Percentiles rank a stretch among this genome's conserved stretches.
Conservation (phyloP, 176 grass and related monocot species). For the Triticum monococcum region DNA sequence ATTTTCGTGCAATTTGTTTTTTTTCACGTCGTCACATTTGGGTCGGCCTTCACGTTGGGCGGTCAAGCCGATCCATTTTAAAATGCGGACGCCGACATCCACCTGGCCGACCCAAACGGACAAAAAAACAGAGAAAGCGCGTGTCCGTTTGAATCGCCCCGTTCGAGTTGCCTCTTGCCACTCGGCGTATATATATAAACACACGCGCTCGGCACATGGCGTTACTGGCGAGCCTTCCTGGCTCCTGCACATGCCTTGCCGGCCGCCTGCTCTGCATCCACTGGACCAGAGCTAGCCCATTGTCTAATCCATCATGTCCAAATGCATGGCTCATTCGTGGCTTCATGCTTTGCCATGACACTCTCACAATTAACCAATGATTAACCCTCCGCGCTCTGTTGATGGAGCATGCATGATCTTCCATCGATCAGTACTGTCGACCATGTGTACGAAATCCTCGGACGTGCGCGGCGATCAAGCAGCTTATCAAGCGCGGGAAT, state of each 20-base stretch:
- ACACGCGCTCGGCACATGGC: slow-evolving; percentile 2
- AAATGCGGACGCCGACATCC: too few relatives aligned
- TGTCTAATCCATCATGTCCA: not conserved
- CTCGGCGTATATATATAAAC: too few relatives aligned
- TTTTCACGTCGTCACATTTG: too few relatives aligned
- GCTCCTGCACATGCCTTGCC: slow-evolving; percentile 35
- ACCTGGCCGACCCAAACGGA: accelerated
- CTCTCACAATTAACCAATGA: not conserved
- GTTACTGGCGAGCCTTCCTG: not conserved
- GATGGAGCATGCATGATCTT: not conserved
- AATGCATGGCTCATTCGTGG: not conserved
- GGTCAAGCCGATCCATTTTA: too few relatives aligned
- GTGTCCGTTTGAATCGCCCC: too few relatives aligned
- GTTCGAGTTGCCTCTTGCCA: too few relatives aligned
- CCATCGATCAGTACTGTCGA: not conserved
- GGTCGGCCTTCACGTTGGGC: too few relatives aligned
- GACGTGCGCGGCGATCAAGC: not conserved
- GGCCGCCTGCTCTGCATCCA: not conserved
- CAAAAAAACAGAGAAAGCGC: too few relatives aligned
- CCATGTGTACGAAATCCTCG: not conserved
- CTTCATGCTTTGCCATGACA: not conserved
- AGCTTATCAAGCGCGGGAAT: not conserved
- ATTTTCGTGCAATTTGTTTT: too few relatives aligned
- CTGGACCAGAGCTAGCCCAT: not conserved
- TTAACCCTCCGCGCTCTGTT: not conserved